Evolutionary conservation across 2,329 filamentous ascomycete genomes (phyloP).

Genomic region (Paecilomyces sp.): DNA sequence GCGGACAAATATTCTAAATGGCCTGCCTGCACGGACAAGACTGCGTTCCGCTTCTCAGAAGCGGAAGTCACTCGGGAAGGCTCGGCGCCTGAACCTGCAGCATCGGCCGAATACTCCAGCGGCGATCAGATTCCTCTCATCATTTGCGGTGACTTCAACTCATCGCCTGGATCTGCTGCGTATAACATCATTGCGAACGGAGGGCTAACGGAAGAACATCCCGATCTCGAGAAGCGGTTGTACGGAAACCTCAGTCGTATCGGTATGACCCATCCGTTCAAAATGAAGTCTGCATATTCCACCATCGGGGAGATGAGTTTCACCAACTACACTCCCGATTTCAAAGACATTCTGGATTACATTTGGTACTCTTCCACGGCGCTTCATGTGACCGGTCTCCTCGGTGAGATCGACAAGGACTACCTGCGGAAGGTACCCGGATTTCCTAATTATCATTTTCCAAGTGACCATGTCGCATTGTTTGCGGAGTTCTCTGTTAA

Average conservation of each 20-base stretch:
- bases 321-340: conserved; percentile 95
- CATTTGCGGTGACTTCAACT: conserved; percentile 96
- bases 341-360: conserved; percentile 88
- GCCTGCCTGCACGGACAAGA: conserved; percentile 76
- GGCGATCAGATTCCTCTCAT: conserved; percentile 84
- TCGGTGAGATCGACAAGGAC: conserved; percentile 78
- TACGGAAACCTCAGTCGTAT: conserved; percentile 91
- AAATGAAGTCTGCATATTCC: conserved; percentile 81
- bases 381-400: conserved; percentile 72
- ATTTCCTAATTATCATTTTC: conserved; percentile 92
- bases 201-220: conserved; percentile 67
- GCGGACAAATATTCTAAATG: conserved; percentile 77
- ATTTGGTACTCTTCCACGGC: conserved; percentile 96
- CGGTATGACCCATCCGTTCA: conserved; percentile 92
- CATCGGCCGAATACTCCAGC: conserved; percentile 78
- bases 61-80: conserved; percentile 35
- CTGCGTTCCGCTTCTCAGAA: conserved; percentile 44
- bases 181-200: conserved; percentile 85
- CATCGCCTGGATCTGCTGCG: conserved; percentile 75
- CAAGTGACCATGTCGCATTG: conserved; percentile 84
- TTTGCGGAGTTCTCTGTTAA: conserved; percentile 88
- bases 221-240: conserved; percentile 69
- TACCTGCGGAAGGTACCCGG: conserved; percentile 83
- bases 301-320: conserved; percentile 81
- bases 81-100: conserved; percentile 56